phyloP scores from a whole-genome alignment of 2,329 filamentous ascomycete genomes.

The Epichloe bromicola region DNA sequence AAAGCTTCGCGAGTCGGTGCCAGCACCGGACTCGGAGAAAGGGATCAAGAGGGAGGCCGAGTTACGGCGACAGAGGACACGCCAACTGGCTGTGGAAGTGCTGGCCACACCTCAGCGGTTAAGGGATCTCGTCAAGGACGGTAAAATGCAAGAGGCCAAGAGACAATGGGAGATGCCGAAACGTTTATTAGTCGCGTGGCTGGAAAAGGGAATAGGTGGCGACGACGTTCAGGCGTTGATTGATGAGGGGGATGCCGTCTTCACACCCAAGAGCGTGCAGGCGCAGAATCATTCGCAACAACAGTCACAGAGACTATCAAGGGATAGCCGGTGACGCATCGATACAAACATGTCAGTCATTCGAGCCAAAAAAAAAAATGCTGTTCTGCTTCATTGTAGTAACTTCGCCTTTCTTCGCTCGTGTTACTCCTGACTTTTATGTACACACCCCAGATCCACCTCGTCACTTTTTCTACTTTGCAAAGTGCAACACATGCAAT shows the following conservation, averaged over 20 bases:
- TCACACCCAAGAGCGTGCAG: constrained; percentile 15
- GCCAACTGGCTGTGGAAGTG: constrained; percentile 48
- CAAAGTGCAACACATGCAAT: background rate
- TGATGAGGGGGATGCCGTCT: constrained; percentile 39
- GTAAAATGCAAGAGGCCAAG: constrained; percentile 47
- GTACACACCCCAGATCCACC: background rate
- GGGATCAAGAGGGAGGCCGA: constrained; percentile 21
- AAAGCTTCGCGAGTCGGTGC: constrained; percentile 33
- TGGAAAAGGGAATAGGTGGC: constrained; percentile 40
- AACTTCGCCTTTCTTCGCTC: background rate
- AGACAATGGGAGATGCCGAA: constrained; percentile 42
- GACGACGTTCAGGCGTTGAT: constrained; percentile 40
- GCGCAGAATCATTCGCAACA: constrained; percentile 4
- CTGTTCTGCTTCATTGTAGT: no score
- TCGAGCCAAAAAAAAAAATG: no score
- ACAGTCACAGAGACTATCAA: constrained; percentile 8
- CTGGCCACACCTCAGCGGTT: constrained; percentile 48
- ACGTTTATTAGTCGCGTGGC: constrained; percentile 39
- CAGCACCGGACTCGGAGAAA: constrained; percentile 30
- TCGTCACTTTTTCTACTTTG: background rate
- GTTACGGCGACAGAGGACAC: constrained; percentile 25
- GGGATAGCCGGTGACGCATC: constrained; percentile 2
- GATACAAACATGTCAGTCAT: background rate
- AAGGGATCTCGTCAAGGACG: constrained; percentile 42
- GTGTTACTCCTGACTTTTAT: background rate